Evolutionary conservation across 2,329 filamentous ascomycete species (phyloP).

Genomic region (Fusarium sororula): DNA sequence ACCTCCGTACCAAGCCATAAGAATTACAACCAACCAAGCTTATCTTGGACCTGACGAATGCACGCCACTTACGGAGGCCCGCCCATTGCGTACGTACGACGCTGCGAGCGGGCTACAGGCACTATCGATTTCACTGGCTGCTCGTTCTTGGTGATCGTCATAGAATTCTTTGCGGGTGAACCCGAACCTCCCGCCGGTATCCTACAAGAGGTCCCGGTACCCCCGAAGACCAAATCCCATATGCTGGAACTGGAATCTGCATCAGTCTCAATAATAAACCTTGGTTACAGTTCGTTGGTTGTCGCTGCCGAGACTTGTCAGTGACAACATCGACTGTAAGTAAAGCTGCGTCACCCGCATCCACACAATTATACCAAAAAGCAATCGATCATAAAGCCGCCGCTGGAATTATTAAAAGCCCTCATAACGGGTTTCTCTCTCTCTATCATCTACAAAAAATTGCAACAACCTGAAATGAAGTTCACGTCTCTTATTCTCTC

Average conservation of each 20-base stretch:
- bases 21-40: constrained; percentile 1
- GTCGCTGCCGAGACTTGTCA: background rate
- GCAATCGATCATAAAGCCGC: background rate
- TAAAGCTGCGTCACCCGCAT: background rate
- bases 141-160: constrained; percentile 1
- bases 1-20: background rate
- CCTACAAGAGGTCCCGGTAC: constrained; percentile 1
- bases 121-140: background rate
- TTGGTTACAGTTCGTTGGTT: background rate
- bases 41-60: constrained; percentile 6
- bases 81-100: constrained; percentile 17
- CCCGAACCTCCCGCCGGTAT: background rate
- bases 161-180: background rate
- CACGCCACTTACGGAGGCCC: constrained; percentile 5
- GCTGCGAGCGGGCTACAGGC: background rate
- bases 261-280: background rate
- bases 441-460: background rate
- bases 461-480: constrained; percentile 27
- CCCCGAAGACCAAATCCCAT: background rate
- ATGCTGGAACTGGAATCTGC: background rate
- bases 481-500: constrained; percentile 12
- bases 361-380: background rate
- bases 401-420: background rate
- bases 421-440: background rate
- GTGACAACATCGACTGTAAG: background rate